Base-by-base conservation (phyloP, 1,284 basidiomycete species). In the Austropuccinia psidii region DNA sequence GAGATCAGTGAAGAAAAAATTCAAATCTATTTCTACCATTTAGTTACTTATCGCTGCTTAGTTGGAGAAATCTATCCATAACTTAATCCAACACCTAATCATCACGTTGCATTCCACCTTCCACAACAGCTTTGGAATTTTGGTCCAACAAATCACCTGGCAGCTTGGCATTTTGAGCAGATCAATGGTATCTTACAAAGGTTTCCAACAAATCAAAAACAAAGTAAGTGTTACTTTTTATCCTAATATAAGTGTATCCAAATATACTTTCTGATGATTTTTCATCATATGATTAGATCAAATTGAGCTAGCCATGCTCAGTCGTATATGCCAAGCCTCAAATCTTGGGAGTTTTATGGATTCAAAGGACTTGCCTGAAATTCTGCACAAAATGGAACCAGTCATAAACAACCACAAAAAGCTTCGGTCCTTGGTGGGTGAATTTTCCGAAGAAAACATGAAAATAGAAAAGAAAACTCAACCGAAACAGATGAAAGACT, bases 91-190 rank as follows among this genome's bases (percentile, higher is more conserved):
- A 68, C 66, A 24, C 66, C 66, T 11, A 68, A 68, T 45, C 66
- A 68, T 37, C 66, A 68, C 52, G 57, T 68, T 50, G 66, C 66
- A 33, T 68, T 27, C 57, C 66, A 68, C 15, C 29, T 68, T 4
- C 52, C 50, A 57, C 37, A 55, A 19, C 35, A 57, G 57, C 5
- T 57, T 27, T 29, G 45, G 35, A n/a, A 13, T 37, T 52, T 37
- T 45, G 50, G 66, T 31, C 50, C 66, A 33, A 37, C 37, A 2
- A 57, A 54, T 37, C 57, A 27, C 29, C 52, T 68, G 27, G 66
- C 66, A 5, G 31, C 66, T 29, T 55, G 66, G 52, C 50, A 68
- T 35, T 68, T 68, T 57, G 35, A 68, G 31, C 52, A 68, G 33
- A 55, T 55, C 50, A 68, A 68, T n/a, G 52, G 66, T 2, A 68